phyloP scores from a whole-genome alignment of 352 stramenopile species.

The Phytophthora chlamydospora region DNA sequence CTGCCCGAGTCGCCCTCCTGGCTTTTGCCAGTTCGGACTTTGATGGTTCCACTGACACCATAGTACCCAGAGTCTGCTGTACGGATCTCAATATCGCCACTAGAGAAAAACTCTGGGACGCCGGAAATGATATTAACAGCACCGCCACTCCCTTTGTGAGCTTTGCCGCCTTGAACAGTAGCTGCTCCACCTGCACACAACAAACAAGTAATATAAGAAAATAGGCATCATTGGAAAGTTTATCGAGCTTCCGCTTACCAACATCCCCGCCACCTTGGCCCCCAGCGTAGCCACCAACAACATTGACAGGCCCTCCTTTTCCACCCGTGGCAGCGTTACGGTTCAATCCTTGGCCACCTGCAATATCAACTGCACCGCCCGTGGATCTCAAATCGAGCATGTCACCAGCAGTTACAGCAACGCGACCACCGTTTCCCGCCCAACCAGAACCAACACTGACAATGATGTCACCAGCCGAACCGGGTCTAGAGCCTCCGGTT shows the following conservation, averaged over 20 bases:
- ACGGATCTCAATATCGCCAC: conserved; percentile 62
- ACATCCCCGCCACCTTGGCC: conserved; percentile 48
- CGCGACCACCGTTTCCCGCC: conserved; percentile 81
- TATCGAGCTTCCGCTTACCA: conserved; percentile 33
- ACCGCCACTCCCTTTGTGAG: conserved; percentile 56
- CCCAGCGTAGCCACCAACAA: conserved; percentile 62
- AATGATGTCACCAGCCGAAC: conserved; percentile 78
- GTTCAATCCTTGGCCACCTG: conserved; percentile 54
- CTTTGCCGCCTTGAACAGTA: conserved; percentile 51
- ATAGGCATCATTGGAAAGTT: not conserved
- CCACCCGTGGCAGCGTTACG: conserved; percentile 50
- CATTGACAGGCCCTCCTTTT: conserved; percentile 59
- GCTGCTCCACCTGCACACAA: conserved; percentile 46
- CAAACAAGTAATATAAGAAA: conserved; percentile 11
- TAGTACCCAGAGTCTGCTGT: conserved; percentile 69
- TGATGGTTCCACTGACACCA: conserved; percentile 77
- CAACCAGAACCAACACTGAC: conserved; percentile 84
- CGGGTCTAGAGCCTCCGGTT: conserved; percentile 78
- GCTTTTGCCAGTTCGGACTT: conserved; percentile 60
- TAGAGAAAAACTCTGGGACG: conserved; percentile 47
- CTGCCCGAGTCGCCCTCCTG: conserved; percentile 61
- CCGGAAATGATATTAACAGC: conserved; percentile 53
- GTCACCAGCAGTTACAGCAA: conserved; percentile 72
- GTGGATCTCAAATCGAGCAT: conserved; percentile 46
- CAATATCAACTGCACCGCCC: conserved; percentile 60